Evolutionary conservation across 176 grass and related monocot species (phyloP), one percentile per base, ranked within the genome.

Genomic region (Pontederia paniculata): DNA sequence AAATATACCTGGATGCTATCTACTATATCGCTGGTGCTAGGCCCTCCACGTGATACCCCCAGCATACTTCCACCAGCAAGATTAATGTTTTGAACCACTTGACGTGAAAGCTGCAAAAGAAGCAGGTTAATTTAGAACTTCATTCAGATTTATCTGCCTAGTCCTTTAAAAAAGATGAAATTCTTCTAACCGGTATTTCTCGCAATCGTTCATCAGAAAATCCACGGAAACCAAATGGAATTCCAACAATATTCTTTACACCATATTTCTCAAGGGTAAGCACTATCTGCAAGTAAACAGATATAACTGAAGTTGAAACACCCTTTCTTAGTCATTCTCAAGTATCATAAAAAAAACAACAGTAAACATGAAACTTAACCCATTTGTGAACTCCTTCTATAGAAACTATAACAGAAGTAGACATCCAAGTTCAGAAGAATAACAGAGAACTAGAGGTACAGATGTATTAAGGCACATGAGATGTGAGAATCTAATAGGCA

Each of bases 181-280:
- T 1, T 31, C 5, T 52, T 66, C 80, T 81, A 66, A 97, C 91
- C 15, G 77, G 86, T 44, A 90, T 70, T 88, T 90, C 93, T 74
- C 77, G 71, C 60, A 97, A 79, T 44, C 83, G 74, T 78, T 91
- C 85, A 50, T 96, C 80, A 54, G 74, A 90, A 87, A 97, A 97
- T 18, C 93, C 93, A 66, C 76, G 72, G 77, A 84, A 91, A 45
- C 93, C 93, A 81, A 84, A 97, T 25, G 63, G 86, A 58, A 97
- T 97, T 63, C 93, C 80, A n/a, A 88, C 93, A 69, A 88, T 88
- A 60, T 84, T 97, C 75, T 97, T 87, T 54, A 97, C 93, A 16
- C 86, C 86, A 66, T 91, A 97, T 23, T 72, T 84, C 77, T 97
- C 93, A 54, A 91, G 73, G 12, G 93, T 97, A 71, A 97, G 84